These are phyloP conservation scores for Penicillium sclerotigenum DNA, from an alignment of 2,329 filamentous ascomycete species.

Conservation along the genomic window DNA sequence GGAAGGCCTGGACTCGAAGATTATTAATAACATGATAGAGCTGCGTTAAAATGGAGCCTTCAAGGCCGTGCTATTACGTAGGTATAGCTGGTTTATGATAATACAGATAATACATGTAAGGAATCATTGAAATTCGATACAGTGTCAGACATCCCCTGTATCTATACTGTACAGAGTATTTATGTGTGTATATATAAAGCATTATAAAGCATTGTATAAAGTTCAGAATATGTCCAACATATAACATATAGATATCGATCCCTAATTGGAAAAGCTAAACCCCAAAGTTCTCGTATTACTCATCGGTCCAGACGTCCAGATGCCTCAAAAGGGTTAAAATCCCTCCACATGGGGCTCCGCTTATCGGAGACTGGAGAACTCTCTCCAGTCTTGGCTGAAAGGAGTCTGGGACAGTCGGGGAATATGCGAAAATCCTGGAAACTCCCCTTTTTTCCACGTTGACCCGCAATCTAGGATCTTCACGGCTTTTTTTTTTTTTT, in stretches of 20 bases:
- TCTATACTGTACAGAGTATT: not conserved
- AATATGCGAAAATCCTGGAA: constrained; percentile 6
- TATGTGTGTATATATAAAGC: no score
- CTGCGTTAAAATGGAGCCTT: not conserved
- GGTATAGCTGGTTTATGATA: not conserved
- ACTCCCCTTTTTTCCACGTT: not conserved
- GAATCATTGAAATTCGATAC: not conserved
- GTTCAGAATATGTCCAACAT: not conserved
- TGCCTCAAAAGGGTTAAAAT: not conserved
- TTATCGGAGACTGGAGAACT: constrained; percentile 3
- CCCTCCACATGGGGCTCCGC: constrained; percentile 4
- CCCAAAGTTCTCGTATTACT: not conserved
- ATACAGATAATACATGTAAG: not conserved
- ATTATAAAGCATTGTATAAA: no score
- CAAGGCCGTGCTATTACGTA: constrained; percentile 1
- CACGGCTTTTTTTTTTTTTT: not conserved
- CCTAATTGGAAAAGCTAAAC: no score
- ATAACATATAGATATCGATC: no score
- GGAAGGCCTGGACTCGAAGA: not conserved
- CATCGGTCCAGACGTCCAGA: not conserved
- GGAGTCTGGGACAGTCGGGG: constrained; percentile 10
- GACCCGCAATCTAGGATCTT: constrained; percentile 5
- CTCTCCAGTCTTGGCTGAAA: constrained; percentile 1
- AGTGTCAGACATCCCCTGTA: no score
- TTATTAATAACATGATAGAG: not conserved